These are phyloP conservation scores for Lachancea fermentati DNA, from an alignment of 805 yeast genomes.

Conservation along the genomic window DNA sequence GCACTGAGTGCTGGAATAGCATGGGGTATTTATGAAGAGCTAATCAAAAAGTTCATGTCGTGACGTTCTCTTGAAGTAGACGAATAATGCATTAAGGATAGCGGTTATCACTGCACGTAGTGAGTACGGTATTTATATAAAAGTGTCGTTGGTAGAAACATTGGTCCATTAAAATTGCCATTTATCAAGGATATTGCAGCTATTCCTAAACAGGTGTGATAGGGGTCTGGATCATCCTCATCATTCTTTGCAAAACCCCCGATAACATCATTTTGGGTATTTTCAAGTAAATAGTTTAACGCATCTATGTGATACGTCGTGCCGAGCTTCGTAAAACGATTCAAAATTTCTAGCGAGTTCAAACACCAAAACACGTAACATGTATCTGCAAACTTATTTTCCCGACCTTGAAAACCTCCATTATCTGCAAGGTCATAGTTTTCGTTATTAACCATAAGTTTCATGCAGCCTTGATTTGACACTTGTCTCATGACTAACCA, in stretches of 20 bases:
- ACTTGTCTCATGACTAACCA: slow-evolving; percentile 66
- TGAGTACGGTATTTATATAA: background rate
- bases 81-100: background rate
- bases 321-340: slow-evolving; percentile 9
- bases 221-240: slow-evolving; percentile 61
- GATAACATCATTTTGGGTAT: slow-evolving; percentile 53
- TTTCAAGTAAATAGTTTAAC: slow-evolving; percentile 40
- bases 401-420: slow-evolving; percentile 85
- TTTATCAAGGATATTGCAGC: slow-evolving; percentile 43
- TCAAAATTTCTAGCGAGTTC: slow-evolving; percentile 48
- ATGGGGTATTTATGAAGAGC: slow-evolving; percentile 95
- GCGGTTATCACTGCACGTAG: background rate
- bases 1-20: slow-evolving; percentile 91
- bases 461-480: slow-evolving; percentile 20
- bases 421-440: slow-evolving; percentile 42
- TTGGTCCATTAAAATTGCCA: slow-evolving; percentile 25
- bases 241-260: slow-evolving; percentile 80
- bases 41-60: slow-evolving; percentile 41
- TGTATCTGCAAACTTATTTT: slow-evolving; percentile 78
- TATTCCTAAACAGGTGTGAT: slow-evolving; percentile 59
- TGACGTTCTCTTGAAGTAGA: background rate
- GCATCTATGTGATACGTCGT: background rate
- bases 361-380: slow-evolving; percentile 85
- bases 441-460: slow-evolving; percentile 27
- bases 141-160: slow-evolving; percentile 24